Conservation (phyloP, 257 asterid species). For the Rubia yunnanensis region DNA sequence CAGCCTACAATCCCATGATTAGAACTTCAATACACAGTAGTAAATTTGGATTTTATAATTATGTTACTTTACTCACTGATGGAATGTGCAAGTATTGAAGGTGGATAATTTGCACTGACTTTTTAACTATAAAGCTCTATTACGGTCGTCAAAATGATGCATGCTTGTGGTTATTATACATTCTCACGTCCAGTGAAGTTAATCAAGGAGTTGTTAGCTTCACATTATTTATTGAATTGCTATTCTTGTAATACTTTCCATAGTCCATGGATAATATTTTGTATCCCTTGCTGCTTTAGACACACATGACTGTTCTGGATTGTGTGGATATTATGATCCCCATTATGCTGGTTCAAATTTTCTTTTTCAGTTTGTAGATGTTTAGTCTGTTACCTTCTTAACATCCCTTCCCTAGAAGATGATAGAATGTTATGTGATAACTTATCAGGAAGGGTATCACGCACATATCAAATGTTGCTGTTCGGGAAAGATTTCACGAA, state of each 20-base stretch:
- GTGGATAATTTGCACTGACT: background rate
- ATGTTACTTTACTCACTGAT: background rate
- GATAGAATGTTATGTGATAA: background rate
- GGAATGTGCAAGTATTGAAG: background rate
- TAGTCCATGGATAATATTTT: background rate
- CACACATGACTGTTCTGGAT: background rate
- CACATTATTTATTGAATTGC: background rate
- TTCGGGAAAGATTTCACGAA: slow-evolving; percentile 52
- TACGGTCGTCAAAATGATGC: background rate
- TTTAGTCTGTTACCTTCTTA: background rate
- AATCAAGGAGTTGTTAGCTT: background rate
- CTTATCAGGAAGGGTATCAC: slow-evolving; percentile 68
- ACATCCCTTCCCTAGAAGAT: background rate
- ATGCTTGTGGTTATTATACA: background rate
- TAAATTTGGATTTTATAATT: background rate
- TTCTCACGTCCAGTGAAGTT: too few species aligned
- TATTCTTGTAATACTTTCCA: too few species aligned
- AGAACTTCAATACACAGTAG: background rate
- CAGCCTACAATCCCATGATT: background rate
- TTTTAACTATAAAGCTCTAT: background rate
- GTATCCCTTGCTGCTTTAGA: background rate
- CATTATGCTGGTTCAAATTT: background rate
- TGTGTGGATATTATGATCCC: too few species aligned
- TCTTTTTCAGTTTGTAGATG: background rate
- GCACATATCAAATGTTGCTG: slow-evolving; percentile 83